phyloP scores from a whole-genome alignment of 1,139 yeast genomes.

The Pneumocystis wakefieldiae region DNA sequence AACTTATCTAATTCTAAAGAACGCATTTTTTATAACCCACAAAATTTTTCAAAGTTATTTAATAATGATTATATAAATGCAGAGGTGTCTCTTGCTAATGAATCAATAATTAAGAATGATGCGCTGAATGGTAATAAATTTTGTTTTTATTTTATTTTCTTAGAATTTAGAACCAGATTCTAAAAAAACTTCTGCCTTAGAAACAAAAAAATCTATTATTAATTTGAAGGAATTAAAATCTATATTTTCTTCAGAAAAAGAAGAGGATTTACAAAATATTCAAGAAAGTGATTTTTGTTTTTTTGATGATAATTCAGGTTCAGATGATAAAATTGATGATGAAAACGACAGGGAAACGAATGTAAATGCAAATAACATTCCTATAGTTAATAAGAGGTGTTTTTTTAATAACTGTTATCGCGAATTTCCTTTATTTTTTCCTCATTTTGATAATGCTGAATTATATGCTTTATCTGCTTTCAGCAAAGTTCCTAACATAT shows the following conservation, averaged over 20 bases:
- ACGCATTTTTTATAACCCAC: not conserved
- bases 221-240: not conserved
- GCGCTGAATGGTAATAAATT: not conserved
- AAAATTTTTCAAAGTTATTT: not conserved
- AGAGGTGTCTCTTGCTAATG: not conserved
- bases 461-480: not conserved
- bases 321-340: not conserved
- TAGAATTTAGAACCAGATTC: not conserved
- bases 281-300: not conserved
- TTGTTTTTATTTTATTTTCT: not conserved
- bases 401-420: not conserved
- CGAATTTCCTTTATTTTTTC: not conserved
- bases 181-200: not conserved
- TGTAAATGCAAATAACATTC: not conserved
- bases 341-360: not conserved
- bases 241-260: not conserved
- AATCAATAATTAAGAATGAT: not conserved
- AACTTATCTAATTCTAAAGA: not conserved
- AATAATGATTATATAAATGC: not conserved
- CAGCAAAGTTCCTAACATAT: not conserved
- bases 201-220: not conserved
- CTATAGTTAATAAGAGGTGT: not conserved
- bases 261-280: not conserved
- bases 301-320: not conserved
- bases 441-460: not conserved